A percentile compares a stretch with the other conserved stretches of the same genome.
These are phyloP conservation scores for Phtheirospermum japonicum DNA, from an alignment of 257 asterid species.

Conservation along the genomic window DNA sequence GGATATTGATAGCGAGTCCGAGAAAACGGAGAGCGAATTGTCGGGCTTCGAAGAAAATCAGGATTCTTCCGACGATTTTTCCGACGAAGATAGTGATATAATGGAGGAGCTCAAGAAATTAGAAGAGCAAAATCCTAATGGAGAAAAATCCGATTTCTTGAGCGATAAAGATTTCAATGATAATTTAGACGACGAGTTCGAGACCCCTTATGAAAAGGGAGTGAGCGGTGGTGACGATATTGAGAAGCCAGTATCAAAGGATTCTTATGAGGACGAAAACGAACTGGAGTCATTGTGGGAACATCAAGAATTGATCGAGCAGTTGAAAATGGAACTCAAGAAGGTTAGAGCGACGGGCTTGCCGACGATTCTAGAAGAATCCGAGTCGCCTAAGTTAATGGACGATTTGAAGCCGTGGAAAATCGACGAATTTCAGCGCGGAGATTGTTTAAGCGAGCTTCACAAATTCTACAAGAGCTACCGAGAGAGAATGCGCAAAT, in stretches of 20 bases:
- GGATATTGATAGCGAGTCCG: slow-evolving; percentile 18
- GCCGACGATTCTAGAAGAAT: slow-evolving; percentile 86
- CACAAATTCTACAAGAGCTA: slow-evolving; percentile 81
- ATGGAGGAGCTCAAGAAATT: slow-evolving; percentile 39
- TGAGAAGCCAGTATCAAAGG: slow-evolving; percentile 34
- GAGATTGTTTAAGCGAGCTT: slow-evolving; percentile 76
- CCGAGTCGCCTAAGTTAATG: slow-evolving; percentile 66
- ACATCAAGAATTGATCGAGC: slow-evolving; percentile 96
- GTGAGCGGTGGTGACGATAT: slow-evolving; percentile 8
- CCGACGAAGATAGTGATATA: slow-evolving; percentile 42
- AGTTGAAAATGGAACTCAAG: slow-evolving; percentile 74
- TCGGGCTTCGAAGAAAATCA: slow-evolving; percentile 35
- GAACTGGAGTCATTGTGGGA: slow-evolving; percentile 85
- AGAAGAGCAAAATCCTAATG: slow-evolving; percentile 27
- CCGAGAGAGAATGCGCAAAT: slow-evolving; percentile 78
- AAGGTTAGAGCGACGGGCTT: slow-evolving; percentile 84
- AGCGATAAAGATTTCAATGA: slow-evolving; percentile 41
- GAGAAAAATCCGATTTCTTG: slow-evolving; percentile 29
- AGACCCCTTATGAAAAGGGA: no score
- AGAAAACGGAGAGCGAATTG: slow-evolving; percentile 25
- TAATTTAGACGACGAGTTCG: slow-evolving; percentile 15
- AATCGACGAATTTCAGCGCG: slow-evolving; percentile 69
- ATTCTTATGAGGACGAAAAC: slow-evolving; percentile 44
- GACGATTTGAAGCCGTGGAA: slow-evolving; percentile 93
- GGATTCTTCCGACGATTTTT: slow-evolving; percentile 31